Evolutionary conservation across 176 grass and related monocot species (phyloP).

Genomic region (Oryza nivara): DNA sequence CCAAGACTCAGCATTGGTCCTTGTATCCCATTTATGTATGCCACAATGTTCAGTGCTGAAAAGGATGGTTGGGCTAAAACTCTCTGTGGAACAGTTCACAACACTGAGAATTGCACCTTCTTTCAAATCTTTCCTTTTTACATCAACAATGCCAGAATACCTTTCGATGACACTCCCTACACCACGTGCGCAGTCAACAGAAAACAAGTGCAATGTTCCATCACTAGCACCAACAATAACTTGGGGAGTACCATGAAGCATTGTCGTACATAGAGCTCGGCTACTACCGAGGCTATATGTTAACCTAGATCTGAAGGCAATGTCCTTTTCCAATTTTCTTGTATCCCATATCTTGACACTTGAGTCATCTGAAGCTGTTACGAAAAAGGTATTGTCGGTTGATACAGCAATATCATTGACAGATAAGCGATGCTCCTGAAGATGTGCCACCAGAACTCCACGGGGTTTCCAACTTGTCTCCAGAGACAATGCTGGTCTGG

Average conservation of each 20-base stretch:
- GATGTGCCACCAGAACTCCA: constrained; percentile 91
- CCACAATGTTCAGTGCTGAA: constrained; percentile 84
- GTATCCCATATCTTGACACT: constrained; percentile 98
- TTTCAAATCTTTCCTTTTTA: constrained; percentile 73
- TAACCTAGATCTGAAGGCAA: constrained; percentile 94
- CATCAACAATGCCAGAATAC: constrained; percentile 84
- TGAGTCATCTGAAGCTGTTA: constrained; percentile 89
- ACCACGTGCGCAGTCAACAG: constrained; percentile 83
- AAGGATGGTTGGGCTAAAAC: constrained; percentile 74
- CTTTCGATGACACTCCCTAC: constrained; percentile 76
- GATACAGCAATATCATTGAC: constrained; percentile 91
- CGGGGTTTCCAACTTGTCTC: constrained; percentile 89
- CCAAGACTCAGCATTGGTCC: constrained; percentile 78
- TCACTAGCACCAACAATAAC: constrained; percentile 82
- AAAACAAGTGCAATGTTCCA: constrained; percentile 83
- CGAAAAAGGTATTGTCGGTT: constrained; percentile 79
- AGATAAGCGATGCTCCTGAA: constrained; percentile 84
- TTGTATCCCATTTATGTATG: constrained; percentile 90
- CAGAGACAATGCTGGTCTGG: constrained; percentile 50
- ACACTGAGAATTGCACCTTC: constrained; percentile 87
- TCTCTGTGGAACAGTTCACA: constrained; percentile 75
- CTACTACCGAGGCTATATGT: constrained; percentile 73
- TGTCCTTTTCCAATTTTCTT: constrained; percentile 95
- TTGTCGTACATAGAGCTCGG: constrained; percentile 82
- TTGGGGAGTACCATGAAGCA: constrained; percentile 78